A percentile compares a stretch with the other conserved stretches of the same genome.
Conservation (phyloP, 2,329 filamentous ascomycete species). For the Sporothrix variecibatus region DNA sequence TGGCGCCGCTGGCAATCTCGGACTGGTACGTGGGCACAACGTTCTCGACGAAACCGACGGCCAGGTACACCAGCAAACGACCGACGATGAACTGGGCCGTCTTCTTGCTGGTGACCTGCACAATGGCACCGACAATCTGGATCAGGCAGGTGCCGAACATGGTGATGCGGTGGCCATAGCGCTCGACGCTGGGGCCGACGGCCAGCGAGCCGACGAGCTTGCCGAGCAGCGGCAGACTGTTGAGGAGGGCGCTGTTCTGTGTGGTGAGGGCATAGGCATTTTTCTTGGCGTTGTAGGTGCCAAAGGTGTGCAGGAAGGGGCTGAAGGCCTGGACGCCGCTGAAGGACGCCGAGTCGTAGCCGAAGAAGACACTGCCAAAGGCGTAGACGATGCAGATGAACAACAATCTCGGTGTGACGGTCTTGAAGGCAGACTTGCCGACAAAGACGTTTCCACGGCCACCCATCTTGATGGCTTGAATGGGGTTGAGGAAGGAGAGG, state of each 20-base stretch:
- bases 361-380: conserved; percentile 20
- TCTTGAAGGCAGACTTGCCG: conserved; percentile 12
- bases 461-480: background rate
- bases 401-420: conserved; percentile 12
- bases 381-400: conserved; percentile 21
- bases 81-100: conserved; percentile 16
- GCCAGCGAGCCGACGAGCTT: conserved; percentile 11
- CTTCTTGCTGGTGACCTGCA: conserved; percentile 12
- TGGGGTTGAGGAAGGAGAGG: background rate
- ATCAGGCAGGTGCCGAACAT: conserved; percentile 14
- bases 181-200: conserved; percentile 14
- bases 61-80: conserved; percentile 14
- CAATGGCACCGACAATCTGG: conserved; percentile 17
- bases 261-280: conserved; percentile 3
- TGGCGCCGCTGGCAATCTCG: conserved; percentile 64
- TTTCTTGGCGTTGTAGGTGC: conserved; percentile 3
- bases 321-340: conserved; percentile 20
- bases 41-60: conserved; percentile 19
- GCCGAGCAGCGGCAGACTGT: conserved; percentile 21
- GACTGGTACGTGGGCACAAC: conserved; percentile 70
- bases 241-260: conserved; percentile 3
- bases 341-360: conserved; percentile 18
- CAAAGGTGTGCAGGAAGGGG: conserved; percentile 1
- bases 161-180: conserved; percentile 9
- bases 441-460: conserved; percentile 20